Conservation (phyloP, 2,329 filamentous ascomycete genomes). For the Hymenoscyphus fructigenus region DNA sequence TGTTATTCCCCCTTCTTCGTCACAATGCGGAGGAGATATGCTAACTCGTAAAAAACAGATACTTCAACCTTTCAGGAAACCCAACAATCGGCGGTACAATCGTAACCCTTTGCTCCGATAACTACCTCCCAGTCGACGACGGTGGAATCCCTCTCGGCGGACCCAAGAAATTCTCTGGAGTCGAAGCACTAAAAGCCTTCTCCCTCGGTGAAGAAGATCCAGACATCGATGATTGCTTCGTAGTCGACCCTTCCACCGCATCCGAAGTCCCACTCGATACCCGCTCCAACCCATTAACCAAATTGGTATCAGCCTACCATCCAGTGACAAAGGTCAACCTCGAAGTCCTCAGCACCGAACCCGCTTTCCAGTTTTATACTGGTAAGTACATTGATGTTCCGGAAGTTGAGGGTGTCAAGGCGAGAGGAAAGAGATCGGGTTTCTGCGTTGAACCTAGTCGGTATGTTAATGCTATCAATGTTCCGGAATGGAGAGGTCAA, state of each 20-base stretch:
- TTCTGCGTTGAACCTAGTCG: slow-evolving; percentile 93
- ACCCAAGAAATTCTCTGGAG: slow-evolving; percentile 61
- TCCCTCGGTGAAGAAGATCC: slow-evolving; percentile 65
- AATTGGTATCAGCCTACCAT: slow-evolving; percentile 72
- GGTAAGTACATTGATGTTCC: slow-evolving; percentile 82
- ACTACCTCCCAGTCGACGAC: slow-evolving; percentile 73
- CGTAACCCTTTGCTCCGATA: slow-evolving; percentile 55
- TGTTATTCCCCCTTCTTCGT: slow-evolving; percentile 25
- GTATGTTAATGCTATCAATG: slow-evolving; percentile 85
- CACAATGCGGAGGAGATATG: background rate
- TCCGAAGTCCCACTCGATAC: slow-evolving; percentile 50
- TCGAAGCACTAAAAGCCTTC: slow-evolving; percentile 68
- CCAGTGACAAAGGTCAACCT: slow-evolving; percentile 74
- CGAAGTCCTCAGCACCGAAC: slow-evolving; percentile 87
- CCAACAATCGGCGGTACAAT: slow-evolving; percentile 62
- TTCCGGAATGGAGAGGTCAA: slow-evolving; percentile 75
- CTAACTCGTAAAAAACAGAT: slow-evolving; percentile 40
- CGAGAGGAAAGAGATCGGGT: slow-evolving; percentile 66
- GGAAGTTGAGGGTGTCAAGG: slow-evolving; percentile 58
- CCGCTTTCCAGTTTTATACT: slow-evolving; percentile 96
- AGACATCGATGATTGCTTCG: slow-evolving; percentile 87
- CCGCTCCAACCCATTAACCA: slow-evolving; percentile 56
- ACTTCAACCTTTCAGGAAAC: slow-evolving; percentile 62
- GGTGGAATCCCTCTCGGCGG: slow-evolving; percentile 69
- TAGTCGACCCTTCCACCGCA: slow-evolving; percentile 50